Evolutionary conservation across 495 filamentous ascomycete species (phyloP).

Genomic region (Penicillium goetzii): DNA sequence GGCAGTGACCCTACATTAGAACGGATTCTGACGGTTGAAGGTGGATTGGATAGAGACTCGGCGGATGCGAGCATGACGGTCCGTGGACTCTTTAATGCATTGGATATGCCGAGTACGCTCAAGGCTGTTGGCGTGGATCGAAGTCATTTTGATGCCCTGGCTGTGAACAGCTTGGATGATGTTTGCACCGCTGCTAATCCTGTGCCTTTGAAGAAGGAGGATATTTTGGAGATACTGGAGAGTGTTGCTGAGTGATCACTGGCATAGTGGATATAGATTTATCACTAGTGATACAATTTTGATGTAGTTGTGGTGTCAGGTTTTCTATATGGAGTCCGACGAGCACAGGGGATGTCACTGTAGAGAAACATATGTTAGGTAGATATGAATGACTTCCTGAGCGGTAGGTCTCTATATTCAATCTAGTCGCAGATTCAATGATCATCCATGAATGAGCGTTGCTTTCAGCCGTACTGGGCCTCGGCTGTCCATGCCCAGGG

Average conservation of each 20-base stretch:
- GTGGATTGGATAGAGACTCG: not conserved
- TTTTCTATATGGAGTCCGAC: too few species aligned
- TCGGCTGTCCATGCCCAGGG: too few species aligned
- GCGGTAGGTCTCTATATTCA: too few species aligned
- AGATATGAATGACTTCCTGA: too few species aligned
- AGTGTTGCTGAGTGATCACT: not conserved
- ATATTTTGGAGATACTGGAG: constrained; percentile 8
- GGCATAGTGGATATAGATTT: not conserved
- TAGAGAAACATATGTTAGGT: too few species aligned
- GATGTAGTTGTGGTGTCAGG: not conserved
- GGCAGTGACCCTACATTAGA: not conserved
- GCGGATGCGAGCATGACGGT: constrained; percentile 4
- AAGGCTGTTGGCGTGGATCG: constrained; percentile 8
- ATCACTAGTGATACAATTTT: not conserved
- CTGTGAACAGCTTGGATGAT: constrained; percentile 10
- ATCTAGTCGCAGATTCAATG: too few species aligned
- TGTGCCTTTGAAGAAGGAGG: constrained; percentile 10
- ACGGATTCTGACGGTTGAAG: not conserved
- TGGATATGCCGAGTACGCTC: constrained; percentile 9
- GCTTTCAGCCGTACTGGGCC: too few species aligned
- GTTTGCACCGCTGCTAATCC: constrained; percentile 10
- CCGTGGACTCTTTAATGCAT: not conserved
- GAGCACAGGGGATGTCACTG: too few species aligned
- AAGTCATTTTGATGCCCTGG: constrained; percentile 7
- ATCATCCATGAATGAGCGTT: too few species aligned